These are phyloP conservation scores for Candida wancherniae DNA, from an alignment of 805 yeast species.

Conservation along the genomic window DNA sequence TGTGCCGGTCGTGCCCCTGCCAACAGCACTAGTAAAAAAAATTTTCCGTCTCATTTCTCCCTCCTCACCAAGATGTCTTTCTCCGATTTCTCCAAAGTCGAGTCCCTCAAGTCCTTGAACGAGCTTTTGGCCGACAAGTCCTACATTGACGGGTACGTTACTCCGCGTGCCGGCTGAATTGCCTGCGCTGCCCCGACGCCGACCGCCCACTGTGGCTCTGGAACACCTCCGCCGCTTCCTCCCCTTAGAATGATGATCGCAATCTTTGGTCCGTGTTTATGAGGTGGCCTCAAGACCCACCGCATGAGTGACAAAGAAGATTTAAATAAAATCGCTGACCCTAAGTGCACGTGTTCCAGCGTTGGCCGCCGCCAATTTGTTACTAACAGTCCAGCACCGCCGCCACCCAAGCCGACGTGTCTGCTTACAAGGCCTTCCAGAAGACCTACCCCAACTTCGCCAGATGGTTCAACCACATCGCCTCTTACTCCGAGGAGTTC, in stretches of 20 bases:
- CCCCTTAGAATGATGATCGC: constrained; percentile 53
- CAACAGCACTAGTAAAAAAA: constrained; percentile 11
- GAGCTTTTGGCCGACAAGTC: constrained; percentile 86
- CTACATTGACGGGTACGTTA: constrained; percentile 91
- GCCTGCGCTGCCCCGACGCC: not conserved
- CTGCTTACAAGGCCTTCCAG: constrained; percentile 93
- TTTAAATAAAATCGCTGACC: constrained; percentile 38
- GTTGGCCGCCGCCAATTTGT: not conserved
- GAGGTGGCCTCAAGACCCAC: constrained; percentile 96
- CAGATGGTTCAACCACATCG: constrained; percentile 99
- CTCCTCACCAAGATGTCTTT: constrained; percentile 52
- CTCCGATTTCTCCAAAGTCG: constrained; percentile 77
- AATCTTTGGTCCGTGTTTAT: constrained; percentile 92
- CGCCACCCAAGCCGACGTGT: constrained; percentile 94
- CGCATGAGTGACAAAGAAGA: constrained; percentile 75
- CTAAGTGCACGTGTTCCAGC: not conserved
- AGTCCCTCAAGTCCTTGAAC: constrained; percentile 62
- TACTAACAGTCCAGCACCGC: constrained; percentile 54
- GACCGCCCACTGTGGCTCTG: no score
- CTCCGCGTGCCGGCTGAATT: not conserved
- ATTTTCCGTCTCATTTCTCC: constrained; percentile 9
- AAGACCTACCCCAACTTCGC: constrained; percentile 86
- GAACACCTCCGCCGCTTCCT: no score
- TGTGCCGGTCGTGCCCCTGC: no score
- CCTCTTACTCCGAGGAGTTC: constrained; percentile 85